Percentiles rank a stretch among this genome's conserved stretches.
Conservation (phyloP, 768 basidiomycete genomes). For the Kwoniella sp. region DNA sequence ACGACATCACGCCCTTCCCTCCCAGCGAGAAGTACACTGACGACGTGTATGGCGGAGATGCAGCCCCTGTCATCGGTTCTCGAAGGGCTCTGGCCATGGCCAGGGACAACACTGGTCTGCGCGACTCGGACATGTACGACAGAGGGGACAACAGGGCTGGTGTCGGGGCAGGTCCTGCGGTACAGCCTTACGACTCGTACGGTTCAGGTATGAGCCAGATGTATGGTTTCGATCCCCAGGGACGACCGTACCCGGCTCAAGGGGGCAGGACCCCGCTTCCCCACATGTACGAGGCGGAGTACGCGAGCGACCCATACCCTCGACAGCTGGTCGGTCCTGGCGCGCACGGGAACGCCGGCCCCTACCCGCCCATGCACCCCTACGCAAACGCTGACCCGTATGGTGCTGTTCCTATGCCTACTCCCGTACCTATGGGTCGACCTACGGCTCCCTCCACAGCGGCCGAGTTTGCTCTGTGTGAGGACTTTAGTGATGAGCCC, state of each 20-base stretch:
- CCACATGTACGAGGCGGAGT: slow-evolving; percentile 16
- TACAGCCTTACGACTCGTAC: slow-evolving; percentile 3
- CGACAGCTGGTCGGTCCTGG: too few relatives aligned
- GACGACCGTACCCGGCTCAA: slow-evolving; percentile 33
- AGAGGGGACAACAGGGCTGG: slow-evolving; percentile 32
- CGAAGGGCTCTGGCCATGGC: slow-evolving; percentile 37
- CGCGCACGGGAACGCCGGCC: too few relatives aligned
- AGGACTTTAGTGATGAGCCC: slow-evolving; percentile 40
- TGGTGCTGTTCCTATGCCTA: slow-evolving; percentile 12
- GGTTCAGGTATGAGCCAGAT: background rate
- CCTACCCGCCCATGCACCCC: slow-evolving; percentile 7
- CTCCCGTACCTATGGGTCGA: slow-evolving; percentile 33
- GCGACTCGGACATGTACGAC: slow-evolving; percentile 24
- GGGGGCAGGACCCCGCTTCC: slow-evolving; percentile 31
- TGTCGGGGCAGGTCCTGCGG: slow-evolving; percentile 22
- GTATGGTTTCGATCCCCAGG: slow-evolving; percentile 37
- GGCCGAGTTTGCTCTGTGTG: slow-evolving; percentile 23
- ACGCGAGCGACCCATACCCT: slow-evolving; percentile 7
- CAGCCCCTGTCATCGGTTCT: slow-evolving; percentile 41
- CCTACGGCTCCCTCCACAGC: slow-evolving; percentile 26
- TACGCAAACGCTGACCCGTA: slow-evolving; percentile 13
- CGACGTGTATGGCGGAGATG: slow-evolving; percentile 32
- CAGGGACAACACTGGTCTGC: slow-evolving; percentile 22
- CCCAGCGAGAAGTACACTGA: slow-evolving; percentile 19
- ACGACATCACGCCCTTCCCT: slow-evolving; percentile 38